Evolutionary conservation across 2,329 filamentous ascomycete genomes (phyloP), one percentile per base, ranked within the genome.

Genomic region (Colletotrichum sp.): DNA sequence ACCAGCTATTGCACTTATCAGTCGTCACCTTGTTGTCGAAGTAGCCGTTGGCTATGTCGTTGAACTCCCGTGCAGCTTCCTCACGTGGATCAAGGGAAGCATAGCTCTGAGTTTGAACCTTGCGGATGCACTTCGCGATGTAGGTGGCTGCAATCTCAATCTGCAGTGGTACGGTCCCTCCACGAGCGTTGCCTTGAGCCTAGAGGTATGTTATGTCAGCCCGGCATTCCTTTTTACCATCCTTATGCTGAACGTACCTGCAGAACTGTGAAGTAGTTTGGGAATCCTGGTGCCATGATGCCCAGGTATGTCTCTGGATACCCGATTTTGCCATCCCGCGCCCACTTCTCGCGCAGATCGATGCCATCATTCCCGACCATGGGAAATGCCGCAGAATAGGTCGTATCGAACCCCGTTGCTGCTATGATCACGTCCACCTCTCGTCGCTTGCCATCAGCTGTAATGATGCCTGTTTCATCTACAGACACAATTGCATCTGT

Each of bases 1-100:
- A 78, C 78, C 78, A 79, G 18, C 64, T 75, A 18, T 77, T 77
- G 66, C 78, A 80, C 4, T 12, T 7, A 26, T 79, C 76, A n/a
- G 24, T 57, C 26, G 65, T 28, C 26, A 74, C 71, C 26, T 74
- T 78, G 30, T 55, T 57, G 8, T 36, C 30, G n/a, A 80, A 80
- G 21, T 59, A 28, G 26, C 55, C 55, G 24, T 59, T 59, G 13
- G 3, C 55, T 24, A 59, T 59, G 21, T 59, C 24, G 24, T 59
- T 28, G 55, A 59, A 59, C 3, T 59, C 24, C 7, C 26, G 12
- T 9, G 24, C 55, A 28, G 55, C 24, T 16, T 59, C 55, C 24
- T 59, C 55, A 2, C 24, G 55, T 28, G 55, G 24, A 59, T 59
- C 5, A 7, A 59, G 26, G 8, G 55, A 18, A 3, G 55, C 55